A percentile compares a stretch with the other conserved stretches of the same genome.
phyloP scores from a whole-genome alignment of 1,284 basidiomycete species.

The Rhodotorula sp. region DNA sequence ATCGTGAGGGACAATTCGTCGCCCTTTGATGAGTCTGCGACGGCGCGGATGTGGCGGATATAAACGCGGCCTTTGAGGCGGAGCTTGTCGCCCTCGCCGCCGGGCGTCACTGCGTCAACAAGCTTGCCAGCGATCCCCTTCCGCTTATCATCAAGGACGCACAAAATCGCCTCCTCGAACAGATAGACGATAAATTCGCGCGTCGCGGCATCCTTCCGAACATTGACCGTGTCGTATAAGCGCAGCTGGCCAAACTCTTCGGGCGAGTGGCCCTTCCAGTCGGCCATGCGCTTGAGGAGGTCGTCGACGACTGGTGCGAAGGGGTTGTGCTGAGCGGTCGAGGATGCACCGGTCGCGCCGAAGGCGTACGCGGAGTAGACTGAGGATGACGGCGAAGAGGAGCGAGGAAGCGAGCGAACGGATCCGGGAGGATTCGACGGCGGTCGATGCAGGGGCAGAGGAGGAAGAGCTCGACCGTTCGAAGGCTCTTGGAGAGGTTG shows the following conservation, averaged over 20 bases:
- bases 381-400: conserved; percentile 23
- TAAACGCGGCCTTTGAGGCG: conserved; percentile 85
- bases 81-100: conserved; percentile 60
- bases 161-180: conserved; percentile 94
- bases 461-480: background rate
- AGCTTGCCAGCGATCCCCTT: conserved; percentile 66
- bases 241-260: conserved; percentile 76
- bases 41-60: conserved; percentile 29
- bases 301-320: conserved; percentile 81
- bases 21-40: conserved; percentile 26
- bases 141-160: conserved; percentile 90
- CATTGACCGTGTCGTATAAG: conserved; percentile 85
- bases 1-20: conserved; percentile 37
- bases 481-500: background rate
- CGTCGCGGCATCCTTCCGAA: conserved; percentile 79
- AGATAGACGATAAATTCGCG: conserved; percentile 54
- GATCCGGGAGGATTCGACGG: background rate
- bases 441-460: background rate
- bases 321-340: background rate
- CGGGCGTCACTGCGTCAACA: conserved; percentile 48
- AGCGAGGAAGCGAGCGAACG: conserved; percentile 8
- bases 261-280: conserved; percentile 90
- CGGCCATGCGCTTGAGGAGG: conserved; percentile 78
- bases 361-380: conserved; percentile 32
- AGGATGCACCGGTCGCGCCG: conserved; percentile 3